These are phyloP conservation scores for Sporisorium scitamineum DNA, from an alignment of 1,284 basidiomycete species.

Conservation along the genomic window DNA sequence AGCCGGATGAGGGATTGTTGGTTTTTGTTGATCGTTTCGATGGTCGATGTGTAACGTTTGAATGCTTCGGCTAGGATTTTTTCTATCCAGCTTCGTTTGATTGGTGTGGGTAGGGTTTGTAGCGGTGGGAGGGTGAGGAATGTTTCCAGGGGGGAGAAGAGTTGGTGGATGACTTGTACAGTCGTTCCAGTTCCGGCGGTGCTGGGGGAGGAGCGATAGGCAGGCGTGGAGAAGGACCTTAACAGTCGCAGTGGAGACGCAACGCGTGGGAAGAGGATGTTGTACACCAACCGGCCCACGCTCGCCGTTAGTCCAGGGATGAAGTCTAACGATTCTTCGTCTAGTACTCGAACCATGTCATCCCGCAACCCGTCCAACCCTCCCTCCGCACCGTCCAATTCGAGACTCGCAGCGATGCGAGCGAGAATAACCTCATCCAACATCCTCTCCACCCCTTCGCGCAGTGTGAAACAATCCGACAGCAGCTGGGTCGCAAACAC, in stretches of 20 bases:
- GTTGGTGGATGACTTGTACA: slow-evolving; percentile 25
- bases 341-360: slow-evolving; percentile 15
- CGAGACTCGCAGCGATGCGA: background rate
- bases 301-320: slow-evolving; percentile 13
- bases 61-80: slow-evolving; percentile 35
- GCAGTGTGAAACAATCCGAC: slow-evolving; percentile 13
- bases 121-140: background rate
- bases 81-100: slow-evolving; percentile 21
- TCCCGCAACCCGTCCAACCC: slow-evolving; percentile 4
- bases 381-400: background rate
- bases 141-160: slow-evolving; percentile 25
- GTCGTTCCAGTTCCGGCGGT: slow-evolving; percentile 57
- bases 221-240: slow-evolving; percentile 82
- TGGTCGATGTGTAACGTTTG: slow-evolving; percentile 40
- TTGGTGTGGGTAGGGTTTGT: background rate
- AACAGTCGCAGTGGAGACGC: slow-evolving; percentile 87
- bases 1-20: slow-evolving; percentile 61
- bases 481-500: slow-evolving; percentile 2
- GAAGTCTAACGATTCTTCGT: slow-evolving; percentile 38
- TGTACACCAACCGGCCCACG: slow-evolving; percentile 26
- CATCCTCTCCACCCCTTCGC: background rate
- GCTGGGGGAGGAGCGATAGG: slow-evolving; percentile 76
- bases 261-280: slow-evolving; percentile 80
- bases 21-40: slow-evolving; percentile 63
- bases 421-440: slow-evolving; percentile 10